phyloP scores from a whole-genome alignment of 176 grass and related monocot species.

The Pontederia paniculata region DNA sequence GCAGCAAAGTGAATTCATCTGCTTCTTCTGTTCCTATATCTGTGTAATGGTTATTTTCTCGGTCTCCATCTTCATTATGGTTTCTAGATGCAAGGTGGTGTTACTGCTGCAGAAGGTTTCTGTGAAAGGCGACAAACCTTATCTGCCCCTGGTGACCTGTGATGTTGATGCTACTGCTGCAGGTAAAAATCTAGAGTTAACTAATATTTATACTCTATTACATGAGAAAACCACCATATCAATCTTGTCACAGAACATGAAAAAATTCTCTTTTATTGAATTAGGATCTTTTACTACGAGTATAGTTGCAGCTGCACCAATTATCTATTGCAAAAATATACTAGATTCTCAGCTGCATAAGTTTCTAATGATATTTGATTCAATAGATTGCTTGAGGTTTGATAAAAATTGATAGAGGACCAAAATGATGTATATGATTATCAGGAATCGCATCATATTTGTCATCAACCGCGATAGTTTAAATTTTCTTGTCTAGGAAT shows the following conservation, averaged over 20 bases:
- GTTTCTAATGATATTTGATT: neutral
- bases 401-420: too few relatives aligned
- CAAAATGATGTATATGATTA: too few relatives aligned
- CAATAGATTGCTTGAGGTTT: neutral
- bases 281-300: constrained; percentile 87
- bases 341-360: constrained; percentile 40
- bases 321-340: constrained; percentile 68
- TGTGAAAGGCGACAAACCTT: constrained; percentile 76
- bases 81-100: constrained; percentile 60
- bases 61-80: constrained; percentile 15
- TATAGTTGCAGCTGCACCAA: constrained; percentile 82
- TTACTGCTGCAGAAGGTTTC: constrained; percentile 72
- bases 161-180: constrained; percentile 71
- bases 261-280: neutral
- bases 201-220: neutral
- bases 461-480: neutral
- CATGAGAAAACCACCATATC: too few relatives aligned
- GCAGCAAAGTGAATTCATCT: too few relatives aligned
- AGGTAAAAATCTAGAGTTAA: constrained; percentile 18
- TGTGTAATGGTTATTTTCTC: neutral
- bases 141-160: constrained; percentile 73
- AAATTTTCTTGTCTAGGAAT: too few relatives aligned
- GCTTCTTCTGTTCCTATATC: too few relatives aligned
- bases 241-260: too few relatives aligned
- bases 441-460: too few relatives aligned